Conservation (phyloP, 768 basidiomycete species). For the Amanita fuliginea region DNA sequence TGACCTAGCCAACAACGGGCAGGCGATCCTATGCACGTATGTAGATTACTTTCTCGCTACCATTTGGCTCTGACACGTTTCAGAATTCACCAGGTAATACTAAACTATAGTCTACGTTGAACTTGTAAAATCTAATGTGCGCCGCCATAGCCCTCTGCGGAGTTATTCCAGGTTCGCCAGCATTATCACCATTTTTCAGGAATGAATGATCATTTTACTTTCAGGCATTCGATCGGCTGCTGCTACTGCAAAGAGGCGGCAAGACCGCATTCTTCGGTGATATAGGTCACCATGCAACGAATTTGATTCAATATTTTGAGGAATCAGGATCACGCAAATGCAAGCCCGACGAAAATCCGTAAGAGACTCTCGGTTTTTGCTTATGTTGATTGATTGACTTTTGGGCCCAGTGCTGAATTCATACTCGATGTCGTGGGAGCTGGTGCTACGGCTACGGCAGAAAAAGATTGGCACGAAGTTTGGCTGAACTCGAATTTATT, state of each 20-base stretch:
- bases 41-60: conserved; percentile 13
- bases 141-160: conserved; percentile 63
- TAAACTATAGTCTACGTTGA: neutral
- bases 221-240: conserved; percentile 64
- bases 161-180: conserved; percentile 51
- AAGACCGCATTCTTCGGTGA: conserved; percentile 68
- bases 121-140: conserved; percentile 8
- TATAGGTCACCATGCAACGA: conserved; percentile 47
- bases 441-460: conserved; percentile 45
- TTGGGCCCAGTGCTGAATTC: conserved; percentile 36
- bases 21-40: conserved; percentile 85
- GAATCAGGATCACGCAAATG: conserved; percentile 55
- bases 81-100: conserved; percentile 32
- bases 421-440: conserved; percentile 69
- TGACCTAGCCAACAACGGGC: conserved; percentile 68
- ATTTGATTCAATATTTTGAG: conserved; percentile 72
- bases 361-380: conserved; percentile 8
- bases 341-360: conserved; percentile 64
- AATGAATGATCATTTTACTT: neutral
- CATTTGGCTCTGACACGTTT: neutral
- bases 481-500: conserved; percentile 32
- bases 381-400: neutral
- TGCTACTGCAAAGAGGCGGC: conserved; percentile 73
- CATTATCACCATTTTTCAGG: neutral
- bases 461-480: conserved; percentile 43